Evolutionary conservation across 371 early-diverging fungal genomes (phyloP), one percentile per base, ranked within the genome.

Genomic region (Syncephalastrum sp.): DNA sequence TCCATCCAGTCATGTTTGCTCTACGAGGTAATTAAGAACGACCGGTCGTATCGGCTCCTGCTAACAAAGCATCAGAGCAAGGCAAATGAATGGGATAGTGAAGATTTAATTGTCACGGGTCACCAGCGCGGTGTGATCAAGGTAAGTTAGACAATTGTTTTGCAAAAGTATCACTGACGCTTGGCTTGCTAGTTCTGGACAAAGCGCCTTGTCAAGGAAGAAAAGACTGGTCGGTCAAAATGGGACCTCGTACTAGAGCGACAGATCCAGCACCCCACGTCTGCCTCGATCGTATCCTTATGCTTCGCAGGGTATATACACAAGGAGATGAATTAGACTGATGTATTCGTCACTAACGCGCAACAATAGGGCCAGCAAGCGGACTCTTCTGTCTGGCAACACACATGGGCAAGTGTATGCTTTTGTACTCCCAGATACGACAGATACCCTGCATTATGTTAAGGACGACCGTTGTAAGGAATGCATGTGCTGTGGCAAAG

Each of bases 381-480:
- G 83, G 42, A 82, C 82, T 1, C 60, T 91, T 17, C 72, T 87
- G 19, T 77, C 80, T 19, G 90, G 91, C 5, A 87, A 86, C 63
- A 68, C 72, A 13, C 57, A 65, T 0, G 91, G 90, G 0, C 71
- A 81, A 17, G 74, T 91, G 4, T 70, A 75, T 61, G 57, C 83
- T 0, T 91, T 83, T 77, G 82, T 83, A 1, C 56, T 89, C 13
- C 89, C 90, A 0, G 90, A 91, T 59, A 83, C 85, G 8, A 81
- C 82, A 19, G 84, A 85, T 24, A 84, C 86, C 6, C 68, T 79
- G 7, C 90, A 91, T 60, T 84, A 73, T 59, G 74, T 75, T 60
- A 73, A 78, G 47, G 82, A 83, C 49, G 89, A 88, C 17, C 67
- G 71, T 13, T 70, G 62, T 44, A 78, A 74, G 27, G 76, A 82